Evolutionary conservation across 768 basidiomycete species (phyloP).

Genomic region (Porpolomopsis calyptriformis): DNA sequence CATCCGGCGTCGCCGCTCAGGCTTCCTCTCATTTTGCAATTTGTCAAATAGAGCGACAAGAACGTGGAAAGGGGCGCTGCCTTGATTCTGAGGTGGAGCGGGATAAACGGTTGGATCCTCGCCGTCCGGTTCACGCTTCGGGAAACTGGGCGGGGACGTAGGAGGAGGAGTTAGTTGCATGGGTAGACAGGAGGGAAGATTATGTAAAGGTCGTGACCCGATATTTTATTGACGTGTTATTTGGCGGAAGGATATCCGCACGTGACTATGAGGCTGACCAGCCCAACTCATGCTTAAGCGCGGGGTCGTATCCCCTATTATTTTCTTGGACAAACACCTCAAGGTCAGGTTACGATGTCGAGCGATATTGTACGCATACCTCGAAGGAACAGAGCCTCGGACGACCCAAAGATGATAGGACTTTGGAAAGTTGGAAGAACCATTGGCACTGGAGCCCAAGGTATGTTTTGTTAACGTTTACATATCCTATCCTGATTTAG

Average conservation of each 20-base stretch:
- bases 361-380: conserved; percentile 16
- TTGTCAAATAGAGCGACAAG: conserved; percentile 66
- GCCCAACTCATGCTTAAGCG: background rate
- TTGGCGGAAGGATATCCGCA: background rate
- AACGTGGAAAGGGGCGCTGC: conserved; percentile 59
- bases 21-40: conserved; percentile 61
- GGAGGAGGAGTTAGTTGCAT: conserved; percentile 66
- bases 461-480: conserved; percentile 27
- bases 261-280: conserved; percentile 1
- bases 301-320: too few species aligned
- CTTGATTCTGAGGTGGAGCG: conserved; percentile 52
- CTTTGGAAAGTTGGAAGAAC: conserved; percentile 77
- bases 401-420: conserved; percentile 62
- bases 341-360: background rate
- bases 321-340: too few species aligned
- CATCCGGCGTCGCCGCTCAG: conserved; percentile 59
- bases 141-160: conserved; percentile 45
- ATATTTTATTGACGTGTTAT: background rate
- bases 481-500: background rate
- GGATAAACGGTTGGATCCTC: conserved; percentile 32
- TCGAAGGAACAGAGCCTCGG: conserved; percentile 16
- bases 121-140: conserved; percentile 2
- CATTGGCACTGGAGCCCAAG: conserved; percentile 74
- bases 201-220: background rate
- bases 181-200: background rate